A percentile compares a stretch with the other conserved stretches of the same genome.
phyloP scores from a whole-genome alignment of 768 basidiomycete species.

The Auriscalpium orientale region DNA sequence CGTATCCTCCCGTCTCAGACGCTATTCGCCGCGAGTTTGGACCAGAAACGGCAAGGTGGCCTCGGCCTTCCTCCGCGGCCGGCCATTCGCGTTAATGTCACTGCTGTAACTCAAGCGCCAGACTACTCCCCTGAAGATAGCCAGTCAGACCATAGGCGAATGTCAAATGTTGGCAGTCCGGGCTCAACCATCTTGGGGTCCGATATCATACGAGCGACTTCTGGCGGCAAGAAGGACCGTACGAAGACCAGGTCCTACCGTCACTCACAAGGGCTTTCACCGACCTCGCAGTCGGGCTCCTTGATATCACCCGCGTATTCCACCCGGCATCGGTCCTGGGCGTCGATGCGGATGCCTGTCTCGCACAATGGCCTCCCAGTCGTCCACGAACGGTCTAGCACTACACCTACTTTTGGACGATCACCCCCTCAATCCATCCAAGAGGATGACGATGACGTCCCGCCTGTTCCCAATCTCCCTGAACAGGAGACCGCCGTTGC shows the following conservation, averaged over 20 bases:
- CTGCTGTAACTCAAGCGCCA: neutral
- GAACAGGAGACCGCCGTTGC: no score
- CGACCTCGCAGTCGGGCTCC: no score
- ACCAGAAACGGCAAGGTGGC: neutral
- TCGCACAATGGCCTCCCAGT: no score
- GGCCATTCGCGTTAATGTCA: neutral
- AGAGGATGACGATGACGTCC: no score
- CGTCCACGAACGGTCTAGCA: no score
- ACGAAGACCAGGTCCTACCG: neutral
- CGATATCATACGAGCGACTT: conserved; percentile 21
- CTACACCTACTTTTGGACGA: no score
- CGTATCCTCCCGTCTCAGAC: neutral
- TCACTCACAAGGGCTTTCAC: no score
- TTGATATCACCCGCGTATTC: no score
- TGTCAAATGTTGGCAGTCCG: neutral
- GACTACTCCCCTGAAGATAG: neutral
- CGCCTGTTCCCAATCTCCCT: no score
- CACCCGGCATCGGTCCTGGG: no score
- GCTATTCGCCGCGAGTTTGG: neutral
- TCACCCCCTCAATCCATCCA: no score
- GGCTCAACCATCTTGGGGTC: conserved; percentile 20
- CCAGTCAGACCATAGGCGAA: neutral
- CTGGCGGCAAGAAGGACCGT: conserved; percentile 2
- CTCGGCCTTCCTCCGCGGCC: neutral
- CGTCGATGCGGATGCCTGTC: no score